Percentiles rank a stretch among this genome's conserved stretches.
Conservation (phyloP, 2,329 filamentous ascomycete species). For the Dactylellina cionopaga region DNA sequence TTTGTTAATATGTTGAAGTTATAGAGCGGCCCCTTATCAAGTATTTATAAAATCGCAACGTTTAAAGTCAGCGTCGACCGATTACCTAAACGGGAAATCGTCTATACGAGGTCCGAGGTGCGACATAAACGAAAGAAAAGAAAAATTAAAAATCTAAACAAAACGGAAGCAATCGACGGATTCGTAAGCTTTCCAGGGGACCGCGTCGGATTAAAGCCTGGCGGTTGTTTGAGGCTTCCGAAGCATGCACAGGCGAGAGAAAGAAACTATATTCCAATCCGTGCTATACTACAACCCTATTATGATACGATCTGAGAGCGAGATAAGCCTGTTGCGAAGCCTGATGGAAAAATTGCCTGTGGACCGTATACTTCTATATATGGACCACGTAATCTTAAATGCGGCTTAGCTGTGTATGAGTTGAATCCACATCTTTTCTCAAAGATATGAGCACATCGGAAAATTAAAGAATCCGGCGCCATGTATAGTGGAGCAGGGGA, state of each 20-base stretch:
- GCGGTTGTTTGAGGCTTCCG: neutral
- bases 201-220: neutral
- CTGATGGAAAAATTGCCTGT: neutral
- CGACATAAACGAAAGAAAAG: slow-evolving; percentile 6
- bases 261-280: neutral
- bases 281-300: too few species aligned
- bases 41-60: slow-evolving; percentile 19
- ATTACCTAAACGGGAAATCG: slow-evolving; percentile 24
- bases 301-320: too few species aligned
- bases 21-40: neutral
- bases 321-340: slow-evolving; percentile 4
- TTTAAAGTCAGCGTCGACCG: neutral
- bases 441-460: slow-evolving; percentile 22
- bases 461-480: neutral
- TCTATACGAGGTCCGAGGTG: slow-evolving; percentile 33
- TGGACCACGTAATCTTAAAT: slow-evolving; percentile 12
- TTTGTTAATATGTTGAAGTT: neutral
- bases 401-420: slow-evolving; percentile 12
- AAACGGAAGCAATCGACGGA: slow-evolving; percentile 11
- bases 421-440: slow-evolving; percentile 3
- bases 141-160: neutral
- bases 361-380: neutral
- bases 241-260: slow-evolving; percentile 9
- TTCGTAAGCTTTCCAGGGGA: slow-evolving; percentile 27
- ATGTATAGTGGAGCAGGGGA: too few species aligned